Base-by-base conservation (phyloP, 805 yeast species). In the Pachysolen tannophilus region DNA sequence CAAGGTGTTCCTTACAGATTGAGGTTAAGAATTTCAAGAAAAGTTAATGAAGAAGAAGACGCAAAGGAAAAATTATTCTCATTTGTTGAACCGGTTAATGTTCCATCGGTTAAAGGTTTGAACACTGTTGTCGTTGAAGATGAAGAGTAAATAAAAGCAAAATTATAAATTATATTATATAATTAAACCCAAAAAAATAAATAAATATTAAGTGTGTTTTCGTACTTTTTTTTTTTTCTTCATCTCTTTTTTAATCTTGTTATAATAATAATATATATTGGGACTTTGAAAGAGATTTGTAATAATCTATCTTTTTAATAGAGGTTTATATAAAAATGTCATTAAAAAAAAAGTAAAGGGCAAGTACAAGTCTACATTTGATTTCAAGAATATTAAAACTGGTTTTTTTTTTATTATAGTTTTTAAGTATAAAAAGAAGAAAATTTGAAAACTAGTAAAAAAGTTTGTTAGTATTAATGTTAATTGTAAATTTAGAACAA, bases 1-100 rank as follows among this genome's bases (percentile, higher is more conserved):
- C 87, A 88, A 79, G 97, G 97, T 77, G 94, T 86, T 62, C 95
- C 95, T 67, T 75, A 73, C 86, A 88, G 96, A 81, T 67, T 92
- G 71, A 88, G 98, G 78, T 78, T 92, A 67, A 88, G 96, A 78
- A 88, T 92, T 74, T 87, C 97, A 49, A 83, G 95, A 82, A 92
- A 82, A 88, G 86, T 97, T 79, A 92, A 92, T 78, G 97, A 92
- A 72, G 98, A 92, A 78, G 98, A 92, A 78, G 90, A 86, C 66
- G 97, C 98, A 62, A 82, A 82, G 80, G 88, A 86, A 75, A 86
- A 88, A 69, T 80, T 92, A 69, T 92, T 85, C 78, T 87, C 97
- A 54, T 88, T 76, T 72, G 98, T 92, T 62, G 97, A 92, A 79
- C 90, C 94, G 62, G 95, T 92, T 65, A 70, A 73, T 61, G 97